These are phyloP conservation scores for Periconia macrospinosa DNA, from an alignment of 2,329 filamentous ascomycete genomes.

Conservation along the genomic window DNA sequence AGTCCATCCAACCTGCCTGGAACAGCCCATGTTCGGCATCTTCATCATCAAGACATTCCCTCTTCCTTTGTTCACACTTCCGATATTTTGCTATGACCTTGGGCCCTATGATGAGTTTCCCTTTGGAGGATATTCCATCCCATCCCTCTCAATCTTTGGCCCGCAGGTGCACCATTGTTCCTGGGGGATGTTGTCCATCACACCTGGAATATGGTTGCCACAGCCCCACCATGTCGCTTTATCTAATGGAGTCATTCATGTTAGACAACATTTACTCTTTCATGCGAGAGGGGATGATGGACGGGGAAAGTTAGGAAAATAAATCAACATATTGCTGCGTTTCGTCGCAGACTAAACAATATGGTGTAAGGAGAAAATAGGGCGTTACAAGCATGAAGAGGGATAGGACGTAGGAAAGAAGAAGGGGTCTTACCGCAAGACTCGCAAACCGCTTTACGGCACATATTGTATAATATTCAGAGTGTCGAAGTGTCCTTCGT, in stretches of 20 bases:
- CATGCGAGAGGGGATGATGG: background rate
- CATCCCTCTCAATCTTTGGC: constrained; percentile 63
- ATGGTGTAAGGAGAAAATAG: too few species aligned
- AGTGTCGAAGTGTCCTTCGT: background rate
- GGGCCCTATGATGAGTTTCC: constrained; percentile 38
- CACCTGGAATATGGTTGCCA: constrained; percentile 61
- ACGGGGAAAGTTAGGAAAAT: background rate
- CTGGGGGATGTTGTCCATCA: constrained; percentile 63
- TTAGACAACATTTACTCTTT: background rate
- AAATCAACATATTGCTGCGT: too few species aligned
- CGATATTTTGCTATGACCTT: too few species aligned
- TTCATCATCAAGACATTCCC: too few species aligned
- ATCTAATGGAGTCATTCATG: constrained; percentile 31
- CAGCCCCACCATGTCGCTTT: constrained; percentile 69
- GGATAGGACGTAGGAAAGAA: background rate
- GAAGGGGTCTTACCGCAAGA: constrained; percentile 60
- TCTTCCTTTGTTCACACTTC: too few species aligned
- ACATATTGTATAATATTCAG: constrained; percentile 54
- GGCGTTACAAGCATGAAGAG: background rate
- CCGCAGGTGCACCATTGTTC: constrained; percentile 67
- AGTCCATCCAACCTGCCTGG: too few species aligned
- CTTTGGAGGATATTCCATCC: constrained; percentile 67
- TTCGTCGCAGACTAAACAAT: too few species aligned
- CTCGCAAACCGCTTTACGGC: constrained; percentile 64
- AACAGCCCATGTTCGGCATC: too few species aligned